A percentile compares a stretch with the other conserved stretches of the same genome.
These are phyloP conservation scores for Tripidium arundinaceum DNA, from an alignment of 202 grass and related monocot genomes.

Conservation along the genomic window DNA sequence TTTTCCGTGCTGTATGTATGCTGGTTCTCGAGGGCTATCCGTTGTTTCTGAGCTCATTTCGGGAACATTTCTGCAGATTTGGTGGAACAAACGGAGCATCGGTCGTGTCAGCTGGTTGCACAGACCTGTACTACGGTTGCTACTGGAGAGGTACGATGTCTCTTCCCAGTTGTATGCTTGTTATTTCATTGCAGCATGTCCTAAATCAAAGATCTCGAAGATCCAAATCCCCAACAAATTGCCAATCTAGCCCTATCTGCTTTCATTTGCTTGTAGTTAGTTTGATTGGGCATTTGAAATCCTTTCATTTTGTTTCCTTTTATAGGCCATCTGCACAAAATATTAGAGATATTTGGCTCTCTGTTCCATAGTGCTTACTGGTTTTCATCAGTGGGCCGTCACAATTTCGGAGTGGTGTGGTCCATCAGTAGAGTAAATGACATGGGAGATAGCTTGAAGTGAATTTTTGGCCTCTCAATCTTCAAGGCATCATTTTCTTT, in stretches of 20 bases:
- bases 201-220: neutral
- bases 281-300: slow-evolving; percentile 1
- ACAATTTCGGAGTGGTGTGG: neutral
- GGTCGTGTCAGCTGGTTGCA: slow-evolving; percentile 19
- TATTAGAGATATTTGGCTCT: neutral
- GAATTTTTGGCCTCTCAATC: neutral
- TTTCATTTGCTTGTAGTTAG: slow-evolving; percentile 13
- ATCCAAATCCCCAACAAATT: neutral
- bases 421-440: neutral
- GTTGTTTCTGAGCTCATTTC: neutral
- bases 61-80: slow-evolving; percentile 50
- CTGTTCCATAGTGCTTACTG: neutral
- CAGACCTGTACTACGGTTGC: neutral
- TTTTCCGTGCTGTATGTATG: neutral
- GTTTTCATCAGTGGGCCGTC: neutral
- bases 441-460: neutral
- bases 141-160: slow-evolving; percentile 41
- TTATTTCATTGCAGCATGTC: neutral
- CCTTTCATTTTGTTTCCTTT: neutral
- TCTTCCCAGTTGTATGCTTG: neutral
- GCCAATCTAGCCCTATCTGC: neutral
- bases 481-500: neutral
- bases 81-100: slow-evolving; percentile 27
- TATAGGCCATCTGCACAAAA: neutral
- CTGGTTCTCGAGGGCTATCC: slow-evolving; percentile 13